Base-by-base conservation (phyloP, 2,329 filamentous ascomycete species). In the Fusarium kyushuense region DNA sequence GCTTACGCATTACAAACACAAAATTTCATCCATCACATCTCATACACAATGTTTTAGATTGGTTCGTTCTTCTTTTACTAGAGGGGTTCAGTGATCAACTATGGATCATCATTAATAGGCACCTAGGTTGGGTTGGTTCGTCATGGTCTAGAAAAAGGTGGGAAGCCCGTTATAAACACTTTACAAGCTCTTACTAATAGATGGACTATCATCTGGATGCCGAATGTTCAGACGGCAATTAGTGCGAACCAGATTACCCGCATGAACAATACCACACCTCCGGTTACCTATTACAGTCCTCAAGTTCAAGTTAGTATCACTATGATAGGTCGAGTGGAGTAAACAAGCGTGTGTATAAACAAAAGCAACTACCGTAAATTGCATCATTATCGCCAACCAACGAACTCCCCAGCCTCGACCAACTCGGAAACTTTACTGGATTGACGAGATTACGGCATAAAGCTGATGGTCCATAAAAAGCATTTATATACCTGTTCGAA, bases 161-260 rank as follows among this genome's bases (percentile, higher is more conserved):
- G 36, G 38, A n/a, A n/a, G n/a, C n/a, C n/a, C n/a, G n/a, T n/a
- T n/a, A n/a, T 58, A 56, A 21, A 29, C 45, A 23, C 23, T 57
- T 42, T 41, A 19, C 32, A 36, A 63, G 38, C 33, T 27, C 40
- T 42, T 42, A 42, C 23, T 42, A 42, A 42, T 40, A 17, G 21
- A 42, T 27, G 5, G 19, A 12, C 40, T 42, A 42, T 27, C 40
- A 27, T 42, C 40, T 41, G 19, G 19, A 33, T 58, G 42, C 54
- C 33, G 41, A 40, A 27, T 38, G n/a, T 38, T 38, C 47, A 51
- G 47, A 38, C 16, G n/a, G 47, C 21, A 33, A n/a, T 43, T 42
- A 58, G 65, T 53, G 66, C 66, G 66, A 69, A 69, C 66, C 43
- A 65, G 65, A 69, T 69, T 63, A 67, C 65, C 65, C 49, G 65